Evolutionary conservation across 352 stramenopile genomes (phyloP), one percentile per base, ranked within the genome.

Genomic region (Thraustochytrium sp.): DNA sequence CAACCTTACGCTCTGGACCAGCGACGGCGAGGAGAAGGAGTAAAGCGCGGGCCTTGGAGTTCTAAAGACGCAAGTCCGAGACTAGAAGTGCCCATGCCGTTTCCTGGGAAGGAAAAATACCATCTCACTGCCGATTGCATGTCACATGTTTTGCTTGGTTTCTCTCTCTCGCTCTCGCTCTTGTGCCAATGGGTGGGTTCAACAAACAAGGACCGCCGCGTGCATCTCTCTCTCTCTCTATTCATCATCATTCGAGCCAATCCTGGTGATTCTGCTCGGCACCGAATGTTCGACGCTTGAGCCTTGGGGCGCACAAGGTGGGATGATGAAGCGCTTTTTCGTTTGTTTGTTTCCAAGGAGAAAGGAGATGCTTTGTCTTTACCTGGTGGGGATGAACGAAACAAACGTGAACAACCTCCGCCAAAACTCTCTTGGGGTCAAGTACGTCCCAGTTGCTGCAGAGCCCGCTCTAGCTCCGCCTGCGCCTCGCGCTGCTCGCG

Each of bases 1-100:
- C 90, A 99, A 99, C 93, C 90, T 99, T 40, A 99, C 97, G 26
- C 89, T 99, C 62, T 99, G 96, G 97, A 99, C 96, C 37, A 97
- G 91, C 74, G 97, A 99, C 88, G 95, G 98, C 87, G 94, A 96
- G 61, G 94, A 94, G 77, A 84, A 85, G 77, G 77, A 84, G 29
- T 84, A 84, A 84, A 26, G 11, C 9, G n/a, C 23, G 8, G 26
- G 5, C 13, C 59, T 68, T 68, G 13, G 13, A 23, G 13, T 68
- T 68, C n/a, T 68, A 68, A 55, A 55, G 49, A 23, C 26, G 49
- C 49, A 23, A 18, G 18, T 55, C 18, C 26, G 26, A 18, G 26
- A 55, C 18, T 18, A 23, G 18, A 26, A 55, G 26, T 23, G 18
- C 26, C 26, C 26, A 23, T 55, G 18, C 49, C 34, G 21, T 54